These are phyloP conservation scores for Thinopyrum elongatum DNA, from an alignment of 176 grass and related monocot genomes.

Conservation along the genomic window DNA sequence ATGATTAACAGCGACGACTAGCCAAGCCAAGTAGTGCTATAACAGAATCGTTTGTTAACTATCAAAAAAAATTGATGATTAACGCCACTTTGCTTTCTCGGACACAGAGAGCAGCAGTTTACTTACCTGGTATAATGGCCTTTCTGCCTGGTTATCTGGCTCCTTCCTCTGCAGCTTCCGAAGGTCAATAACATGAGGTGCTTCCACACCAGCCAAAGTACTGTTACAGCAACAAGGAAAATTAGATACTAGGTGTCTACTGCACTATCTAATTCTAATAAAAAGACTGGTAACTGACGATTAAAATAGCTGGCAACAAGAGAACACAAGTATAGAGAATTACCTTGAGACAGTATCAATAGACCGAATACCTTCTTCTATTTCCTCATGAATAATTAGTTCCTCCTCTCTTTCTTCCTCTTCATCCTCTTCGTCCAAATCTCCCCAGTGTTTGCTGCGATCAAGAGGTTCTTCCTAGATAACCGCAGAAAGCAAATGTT, in stretches of 20 bases:
- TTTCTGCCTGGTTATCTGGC: slow-evolving; percentile 70
- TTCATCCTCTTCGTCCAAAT: slow-evolving; percentile 21
- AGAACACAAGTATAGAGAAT: neutral
- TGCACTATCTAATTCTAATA: no score
- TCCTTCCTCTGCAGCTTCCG: slow-evolving; percentile 85
- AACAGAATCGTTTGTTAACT: neutral
- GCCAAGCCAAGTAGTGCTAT: neutral
- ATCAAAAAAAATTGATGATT: neutral
- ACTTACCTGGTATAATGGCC: no score
- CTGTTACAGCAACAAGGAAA: slow-evolving; percentile 24
- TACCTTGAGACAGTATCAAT: slow-evolving; percentile 62
- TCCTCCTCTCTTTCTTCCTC: slow-evolving; percentile 41
- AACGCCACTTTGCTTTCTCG: no score
- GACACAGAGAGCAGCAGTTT: no score
- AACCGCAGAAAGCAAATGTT: neutral
- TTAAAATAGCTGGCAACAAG: neutral
- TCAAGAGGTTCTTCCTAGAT: slow-evolving; percentile 70
- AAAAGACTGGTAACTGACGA: neutral
- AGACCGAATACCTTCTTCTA: slow-evolving; percentile 69
- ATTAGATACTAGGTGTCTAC: neutral
- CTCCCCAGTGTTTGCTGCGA: slow-evolving; percentile 78
- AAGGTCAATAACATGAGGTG: slow-evolving; percentile 83
- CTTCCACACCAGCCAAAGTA: slow-evolving; percentile 66
- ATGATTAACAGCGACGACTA: neutral
- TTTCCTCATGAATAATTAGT: slow-evolving; percentile 34